Evolutionary conservation across 148 eudicot species (phyloP), one percentile per base, ranked within the genome.

Genomic region (Rhododendron ovatum): DNA sequence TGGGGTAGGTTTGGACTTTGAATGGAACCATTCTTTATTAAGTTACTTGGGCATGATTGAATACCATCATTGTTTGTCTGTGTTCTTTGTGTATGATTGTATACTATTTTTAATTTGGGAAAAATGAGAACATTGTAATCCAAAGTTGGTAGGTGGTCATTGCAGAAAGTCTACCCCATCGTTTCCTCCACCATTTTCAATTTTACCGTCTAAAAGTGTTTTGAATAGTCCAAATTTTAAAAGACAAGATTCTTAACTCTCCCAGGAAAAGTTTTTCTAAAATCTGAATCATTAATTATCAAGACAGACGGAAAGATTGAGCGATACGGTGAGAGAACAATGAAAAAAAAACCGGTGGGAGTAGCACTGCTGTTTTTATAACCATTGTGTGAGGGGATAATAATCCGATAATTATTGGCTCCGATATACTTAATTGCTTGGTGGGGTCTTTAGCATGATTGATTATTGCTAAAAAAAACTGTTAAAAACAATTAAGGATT

Each of bases 251-350:
- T 41, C 8, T 41, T 41, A 41, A 41, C 45, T 41, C 45, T 41
- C 7, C 45, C 0, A 41, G 7, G 45, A 41, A 41, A 5, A 5
- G 0, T 41, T 41, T 41, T 6, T 41, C 7, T 41, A 5, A 41
- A 41, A 41, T 41, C 0, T 41, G 45, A 0, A 41, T 7, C 8
- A 41, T 41, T 41, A 1, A 6, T 41, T 41, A 0, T 1, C 45
- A 41, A 5, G 45, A 41, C 45, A 0, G 45, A 41, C 1, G 45
- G 45, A 6, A 41, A 41, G 45, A 41, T 5, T 41, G 45, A 6
- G 45, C 7, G 1, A 0, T 41, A 0, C 1, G 7, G 7, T 6
- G 41, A 4, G 1, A 5, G 1, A 39, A 5, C 5, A 1, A 4
- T 39, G 5, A 39, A 4, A 39, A 0, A 39, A 5, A 39, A 39